phyloP scores from a whole-genome alignment of 805 yeast genomes.

The Brettanomyces bruxellensis region DNA sequence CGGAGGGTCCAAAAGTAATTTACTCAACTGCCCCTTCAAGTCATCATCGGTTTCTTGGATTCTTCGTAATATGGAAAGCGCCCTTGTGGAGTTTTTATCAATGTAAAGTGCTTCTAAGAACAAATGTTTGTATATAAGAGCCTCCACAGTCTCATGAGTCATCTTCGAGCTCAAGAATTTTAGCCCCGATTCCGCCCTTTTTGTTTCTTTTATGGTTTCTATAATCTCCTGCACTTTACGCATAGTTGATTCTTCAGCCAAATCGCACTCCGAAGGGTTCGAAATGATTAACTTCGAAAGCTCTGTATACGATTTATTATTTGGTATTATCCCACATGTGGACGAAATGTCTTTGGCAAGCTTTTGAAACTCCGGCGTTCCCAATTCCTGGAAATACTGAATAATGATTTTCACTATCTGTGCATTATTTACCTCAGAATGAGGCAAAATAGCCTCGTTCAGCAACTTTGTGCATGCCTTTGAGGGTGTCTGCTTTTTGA shows the following conservation, averaged over 20 bases:
- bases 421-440: constrained; percentile 7
- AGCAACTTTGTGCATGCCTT: background rate
- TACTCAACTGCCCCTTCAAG: background rate
- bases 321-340: constrained; percentile 11
- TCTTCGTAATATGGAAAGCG: constrained; percentile 29
- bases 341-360: constrained; percentile 8
- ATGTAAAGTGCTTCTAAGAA: constrained; percentile 32
- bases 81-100: constrained; percentile 22
- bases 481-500: background rate
- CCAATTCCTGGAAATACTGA: constrained; percentile 13
- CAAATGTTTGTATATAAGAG: constrained; percentile 29
- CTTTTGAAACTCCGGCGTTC: constrained; percentile 8
- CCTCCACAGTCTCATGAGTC: background rate
- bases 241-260: background rate
- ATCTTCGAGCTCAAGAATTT: background rate
- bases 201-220: background rate
- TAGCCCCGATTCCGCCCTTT: background rate
- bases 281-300: background rate
- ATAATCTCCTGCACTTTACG: constrained; percentile 1
- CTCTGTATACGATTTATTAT: constrained; percentile 5
- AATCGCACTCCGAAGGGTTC: background rate
- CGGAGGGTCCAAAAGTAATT: background rate
- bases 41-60: background rate
- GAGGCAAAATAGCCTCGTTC: background rate
- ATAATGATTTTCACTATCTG: constrained; percentile 14